phyloP scores from a whole-genome alignment of 139 green algal genomes.

The Volvox africanus region DNA sequence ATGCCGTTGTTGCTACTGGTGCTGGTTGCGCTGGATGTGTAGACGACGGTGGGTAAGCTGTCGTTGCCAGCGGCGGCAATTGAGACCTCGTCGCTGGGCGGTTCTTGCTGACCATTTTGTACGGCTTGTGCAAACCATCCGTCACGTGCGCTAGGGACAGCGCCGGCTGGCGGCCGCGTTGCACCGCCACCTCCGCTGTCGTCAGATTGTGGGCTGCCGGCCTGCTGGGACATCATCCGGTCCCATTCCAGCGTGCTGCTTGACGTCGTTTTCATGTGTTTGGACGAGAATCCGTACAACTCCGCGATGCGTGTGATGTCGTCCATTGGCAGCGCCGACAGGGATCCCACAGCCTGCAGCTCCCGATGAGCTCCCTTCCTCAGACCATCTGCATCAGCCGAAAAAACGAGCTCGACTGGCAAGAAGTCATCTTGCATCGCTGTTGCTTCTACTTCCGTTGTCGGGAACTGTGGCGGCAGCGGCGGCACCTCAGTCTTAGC shows the following conservation, averaged over 20 bases:
- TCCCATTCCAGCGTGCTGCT: background rate
- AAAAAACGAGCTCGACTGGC: no score
- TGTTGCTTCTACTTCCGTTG: no score
- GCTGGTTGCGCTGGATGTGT: background rate
- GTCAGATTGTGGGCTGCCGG: background rate
- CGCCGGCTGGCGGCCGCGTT: no score
- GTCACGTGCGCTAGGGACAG: background rate
- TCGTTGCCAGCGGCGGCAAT: no score
- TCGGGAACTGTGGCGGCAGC: no score
- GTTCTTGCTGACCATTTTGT: background rate
- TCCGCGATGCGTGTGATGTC: background rate
- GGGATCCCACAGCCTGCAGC: background rate
- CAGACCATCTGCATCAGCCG: no score
- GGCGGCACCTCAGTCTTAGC: no score
- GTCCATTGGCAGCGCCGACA: background rate
- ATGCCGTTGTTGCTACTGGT: background rate
- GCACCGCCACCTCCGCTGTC: no score
- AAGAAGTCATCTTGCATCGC: no score
- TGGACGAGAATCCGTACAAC: constrained; percentile 21
- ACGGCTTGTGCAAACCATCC: background rate
- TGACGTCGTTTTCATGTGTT: background rate
- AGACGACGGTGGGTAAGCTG: background rate
- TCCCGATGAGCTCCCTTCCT: no score
- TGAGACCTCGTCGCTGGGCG: background rate
- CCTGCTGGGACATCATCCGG: background rate